Conservation (phyloP, 2,329 filamentous ascomycete genomes). For the Beauveria australis region DNA sequence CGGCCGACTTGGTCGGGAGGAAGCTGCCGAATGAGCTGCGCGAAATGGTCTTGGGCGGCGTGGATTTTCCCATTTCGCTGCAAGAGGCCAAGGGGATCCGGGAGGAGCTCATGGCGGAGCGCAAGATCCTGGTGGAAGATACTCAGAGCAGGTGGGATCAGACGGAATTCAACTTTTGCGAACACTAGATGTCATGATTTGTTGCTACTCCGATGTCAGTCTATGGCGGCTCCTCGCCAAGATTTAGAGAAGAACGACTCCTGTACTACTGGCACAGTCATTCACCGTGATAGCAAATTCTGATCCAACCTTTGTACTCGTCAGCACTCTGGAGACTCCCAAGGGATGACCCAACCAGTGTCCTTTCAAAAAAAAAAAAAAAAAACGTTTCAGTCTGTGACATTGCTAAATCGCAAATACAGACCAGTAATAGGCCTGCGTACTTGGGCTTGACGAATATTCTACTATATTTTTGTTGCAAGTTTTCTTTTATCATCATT, state of each 20-base stretch:
- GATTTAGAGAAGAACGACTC: too few relatives aligned
- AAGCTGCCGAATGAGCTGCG: not conserved
- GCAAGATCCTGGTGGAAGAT: not conserved
- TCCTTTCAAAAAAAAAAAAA: too few relatives aligned
- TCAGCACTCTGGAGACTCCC: not conserved
- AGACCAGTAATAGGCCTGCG: not conserved
- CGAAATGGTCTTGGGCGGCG: not conserved
- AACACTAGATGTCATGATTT: not conserved
- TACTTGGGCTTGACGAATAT: not conserved
- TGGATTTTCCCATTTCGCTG: not conserved
- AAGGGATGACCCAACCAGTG: too few relatives aligned
- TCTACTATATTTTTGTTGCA: not conserved
- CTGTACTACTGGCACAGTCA: too few relatives aligned
- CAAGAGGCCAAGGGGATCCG: slow-evolving; percentile 1
- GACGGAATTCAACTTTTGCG: slow-evolving; percentile 9
- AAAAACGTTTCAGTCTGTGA: not conserved
- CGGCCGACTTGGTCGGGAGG: not conserved
- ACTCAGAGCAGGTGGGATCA: not conserved
- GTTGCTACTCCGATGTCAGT: not conserved
- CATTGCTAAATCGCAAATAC: not conserved
- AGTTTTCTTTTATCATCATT: slow-evolving; percentile 9
- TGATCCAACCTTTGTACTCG: not conserved
- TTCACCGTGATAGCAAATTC: too few relatives aligned
- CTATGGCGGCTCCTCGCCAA: too few relatives aligned
- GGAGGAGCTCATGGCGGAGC: slow-evolving; percentile 8